phyloP scores from a whole-genome alignment of 768 basidiomycete genomes.

The Rickenella mellea region DNA sequence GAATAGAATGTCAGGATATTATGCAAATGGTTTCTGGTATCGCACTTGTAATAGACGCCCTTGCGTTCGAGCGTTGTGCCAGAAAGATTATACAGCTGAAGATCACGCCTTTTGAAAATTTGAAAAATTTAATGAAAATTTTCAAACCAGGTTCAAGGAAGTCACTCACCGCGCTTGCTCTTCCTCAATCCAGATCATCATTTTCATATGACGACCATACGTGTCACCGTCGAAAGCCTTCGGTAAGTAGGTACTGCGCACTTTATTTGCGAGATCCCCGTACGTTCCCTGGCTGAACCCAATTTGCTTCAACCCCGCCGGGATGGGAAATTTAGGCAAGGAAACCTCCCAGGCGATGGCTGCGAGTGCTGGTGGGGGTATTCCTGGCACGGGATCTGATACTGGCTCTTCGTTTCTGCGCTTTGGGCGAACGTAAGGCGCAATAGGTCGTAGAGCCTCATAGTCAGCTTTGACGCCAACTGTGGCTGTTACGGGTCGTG shows the following conservation, averaged over 20 bases:
- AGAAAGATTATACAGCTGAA: slow-evolving; percentile 24
- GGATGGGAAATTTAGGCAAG: not conserved
- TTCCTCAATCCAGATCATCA: slow-evolving; percentile 51
- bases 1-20: not conserved
- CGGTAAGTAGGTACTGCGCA: slow-evolving; percentile 25
- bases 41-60: slow-evolving; percentile 9
- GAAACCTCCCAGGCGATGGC: slow-evolving; percentile 2
- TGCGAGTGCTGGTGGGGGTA: slow-evolving; percentile 5
- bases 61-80: slow-evolving; percentile 6
- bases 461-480: slow-evolving; percentile 39
- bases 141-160: slow-evolving; percentile 1
- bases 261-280: slow-evolving; percentile 19
- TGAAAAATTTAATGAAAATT: not conserved
- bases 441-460: slow-evolving; percentile 31
- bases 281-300: slow-evolving; percentile 16
- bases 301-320: slow-evolving; percentile 14
- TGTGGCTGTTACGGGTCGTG: slow-evolving; percentile 31
- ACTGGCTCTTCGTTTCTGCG: slow-evolving; percentile 12
- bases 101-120: slow-evolving; percentile 9
- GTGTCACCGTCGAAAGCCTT: slow-evolving; percentile 23
- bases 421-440: slow-evolving; percentile 36
- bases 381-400: slow-evolving; percentile 10
- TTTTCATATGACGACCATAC: slow-evolving; percentile 38
- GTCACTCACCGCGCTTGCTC: slow-evolving; percentile 30
- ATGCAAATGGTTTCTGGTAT: slow-evolving; percentile 2